Percentiles rank a stretch among this genome's conserved stretches.
phyloP scores from a whole-genome alignment of 2,329 filamentous ascomycete genomes.

The Aspergillus unguis region DNA sequence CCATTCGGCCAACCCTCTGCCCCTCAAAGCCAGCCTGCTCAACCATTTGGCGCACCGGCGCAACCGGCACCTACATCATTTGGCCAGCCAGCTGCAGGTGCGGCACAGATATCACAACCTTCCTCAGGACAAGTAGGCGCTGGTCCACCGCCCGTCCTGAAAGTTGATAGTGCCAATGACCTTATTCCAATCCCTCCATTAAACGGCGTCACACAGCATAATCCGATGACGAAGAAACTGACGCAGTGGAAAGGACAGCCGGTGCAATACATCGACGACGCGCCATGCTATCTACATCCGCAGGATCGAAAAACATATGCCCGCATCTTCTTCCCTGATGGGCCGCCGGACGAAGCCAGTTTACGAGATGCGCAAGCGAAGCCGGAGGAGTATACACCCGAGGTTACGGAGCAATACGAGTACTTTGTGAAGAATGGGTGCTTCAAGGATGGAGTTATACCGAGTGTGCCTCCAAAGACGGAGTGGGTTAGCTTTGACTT shows the following conservation, averaged over 20 bases:
- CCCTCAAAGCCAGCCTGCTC: too few species aligned
- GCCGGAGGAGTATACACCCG: constrained; percentile 49
- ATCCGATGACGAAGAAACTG: constrained; percentile 42
- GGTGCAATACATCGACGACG: constrained; percentile 56
- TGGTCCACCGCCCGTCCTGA: constrained; percentile 29
- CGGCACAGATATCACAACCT: constrained; percentile 27
- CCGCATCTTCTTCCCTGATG: constrained; percentile 71
- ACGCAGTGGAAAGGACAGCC: constrained; percentile 61
- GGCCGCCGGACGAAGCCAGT: constrained; percentile 54
- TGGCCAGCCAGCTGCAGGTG: constrained; percentile 31
- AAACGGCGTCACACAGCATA: constrained; percentile 35
- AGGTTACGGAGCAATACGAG: constrained; percentile 60
- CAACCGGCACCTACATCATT: constrained; percentile 29
- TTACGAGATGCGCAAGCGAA: constrained; percentile 52
- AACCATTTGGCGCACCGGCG: constrained; percentile 29
- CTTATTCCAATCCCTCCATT: constrained; percentile 38
- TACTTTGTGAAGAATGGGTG: constrained; percentile 61
- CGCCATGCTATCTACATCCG: constrained; percentile 51
- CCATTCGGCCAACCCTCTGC: constrained; percentile 28
- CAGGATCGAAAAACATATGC: constrained; percentile 56
- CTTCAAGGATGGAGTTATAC: constrained; percentile 71
- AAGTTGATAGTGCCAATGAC: constrained; percentile 25
- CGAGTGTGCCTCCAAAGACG: constrained; percentile 70
- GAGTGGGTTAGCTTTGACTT: constrained; percentile 75
- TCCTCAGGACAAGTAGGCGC: constrained; percentile 16